Base-by-base conservation (phyloP, 2,329 filamentous ascomycete species). In the Pseudogymnoascus pannorum region DNA sequence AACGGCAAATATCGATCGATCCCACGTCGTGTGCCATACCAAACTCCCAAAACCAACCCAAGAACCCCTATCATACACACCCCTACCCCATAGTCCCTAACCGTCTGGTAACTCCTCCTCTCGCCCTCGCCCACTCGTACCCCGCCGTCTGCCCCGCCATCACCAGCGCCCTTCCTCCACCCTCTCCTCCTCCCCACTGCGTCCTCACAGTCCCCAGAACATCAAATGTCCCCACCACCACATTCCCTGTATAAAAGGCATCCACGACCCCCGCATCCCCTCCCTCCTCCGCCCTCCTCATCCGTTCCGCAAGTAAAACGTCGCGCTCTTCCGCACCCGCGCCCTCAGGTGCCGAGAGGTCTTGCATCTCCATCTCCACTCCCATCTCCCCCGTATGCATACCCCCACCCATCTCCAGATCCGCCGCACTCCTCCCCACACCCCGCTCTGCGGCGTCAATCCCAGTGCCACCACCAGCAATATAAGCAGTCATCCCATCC, bases 391-490 rank as follows among this genome's bases (percentile, higher is more conserved):
- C 16, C 26, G 3, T 42, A n/a, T 16, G 60, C 29, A 61, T 22
- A 33, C 48, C 16, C 20, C 61, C 60, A 42, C 68, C 68, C 61
- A 73, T 63, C 59, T 73, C 71, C 18, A 72, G 68, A 62, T 69
- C 68, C 22, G 63, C n/a, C n/a, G n/a, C n/a, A n/a, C n/a, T n/a
- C n/a, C n/a, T n/a, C n/a, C n/a, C 68, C 42, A 71, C 62, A 4
- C 71, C 71, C 59, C 68, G 64, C 63, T 72, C 71, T 59, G 72
- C 71, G 1, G 70, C 66, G 65, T 72, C 70, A 64, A 61, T 71
- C 67, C 60, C 72, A 68, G 14, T 31, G 29, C 18, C 9, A 51
- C 57, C 20, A 5, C 33, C 12, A 59, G 62, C 9, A 8, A 57
- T 57, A 14, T 29, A 57, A 6, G 60, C 51, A 11, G 61, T 57